Conservation (phyloP, 805 yeast genomes). For the Tetrapisispora phaffii region DNA sequence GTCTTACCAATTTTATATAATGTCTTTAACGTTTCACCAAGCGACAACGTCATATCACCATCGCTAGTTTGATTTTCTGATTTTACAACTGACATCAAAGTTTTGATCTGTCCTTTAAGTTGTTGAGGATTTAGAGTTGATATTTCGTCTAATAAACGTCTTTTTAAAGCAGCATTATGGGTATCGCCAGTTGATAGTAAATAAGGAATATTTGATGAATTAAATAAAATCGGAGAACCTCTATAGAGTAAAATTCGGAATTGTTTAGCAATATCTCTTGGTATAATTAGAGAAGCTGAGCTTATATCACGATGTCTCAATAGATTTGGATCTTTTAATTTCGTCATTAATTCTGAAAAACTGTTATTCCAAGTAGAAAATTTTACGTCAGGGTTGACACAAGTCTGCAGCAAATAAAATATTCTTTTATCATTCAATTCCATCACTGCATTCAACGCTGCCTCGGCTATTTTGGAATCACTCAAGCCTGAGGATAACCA, state of each 20-base stretch:
- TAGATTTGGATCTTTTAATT: slow-evolving; percentile 44
- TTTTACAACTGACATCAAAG: slow-evolving; percentile 35
- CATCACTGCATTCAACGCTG: slow-evolving; percentile 43
- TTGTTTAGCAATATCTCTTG: slow-evolving; percentile 42
- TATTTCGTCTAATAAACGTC: slow-evolving; percentile 48
- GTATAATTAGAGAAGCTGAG: slow-evolving; percentile 29
- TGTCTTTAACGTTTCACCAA: slow-evolving; percentile 43
- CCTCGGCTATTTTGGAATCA: slow-evolving; percentile 37
- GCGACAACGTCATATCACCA: slow-evolving; percentile 11
- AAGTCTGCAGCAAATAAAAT: slow-evolving; percentile 44
- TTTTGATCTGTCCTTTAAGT: slow-evolving; percentile 48
- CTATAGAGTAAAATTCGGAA: slow-evolving; percentile 54
- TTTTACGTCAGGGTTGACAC: slow-evolving; percentile 48
- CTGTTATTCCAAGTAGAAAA: slow-evolving; percentile 51
- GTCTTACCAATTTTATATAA: slow-evolving; percentile 48
- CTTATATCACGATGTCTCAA: slow-evolving; percentile 31
- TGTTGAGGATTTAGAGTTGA: slow-evolving; percentile 54
- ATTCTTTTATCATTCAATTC: slow-evolving; percentile 50
- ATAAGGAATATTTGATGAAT: slow-evolving; percentile 51
- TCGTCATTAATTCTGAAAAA: slow-evolving; percentile 50
- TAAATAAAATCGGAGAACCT: slow-evolving; percentile 50
- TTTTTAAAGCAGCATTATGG: slow-evolving; percentile 29
- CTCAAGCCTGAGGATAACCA: slow-evolving; percentile 59
- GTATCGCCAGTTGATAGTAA: slow-evolving; percentile 34
- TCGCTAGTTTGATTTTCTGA: slow-evolving; percentile 13